Percentiles rank a stretch among this genome's conserved stretches.
Evolutionary conservation across 179 eudicot species (phyloP).

Genomic region (Spinacia oleracea): DNA sequence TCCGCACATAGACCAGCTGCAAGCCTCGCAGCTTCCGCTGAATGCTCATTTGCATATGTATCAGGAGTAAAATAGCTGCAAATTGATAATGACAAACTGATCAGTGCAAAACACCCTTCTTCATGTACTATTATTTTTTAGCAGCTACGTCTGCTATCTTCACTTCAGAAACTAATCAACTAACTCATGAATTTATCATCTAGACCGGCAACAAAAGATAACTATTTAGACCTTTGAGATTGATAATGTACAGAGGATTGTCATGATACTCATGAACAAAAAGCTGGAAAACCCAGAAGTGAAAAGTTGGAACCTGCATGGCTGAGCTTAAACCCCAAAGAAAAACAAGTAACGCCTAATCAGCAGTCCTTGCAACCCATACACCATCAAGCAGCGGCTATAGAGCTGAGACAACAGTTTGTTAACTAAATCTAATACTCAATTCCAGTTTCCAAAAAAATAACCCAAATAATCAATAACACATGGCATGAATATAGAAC

Average conservation of each 20-base stretch:
- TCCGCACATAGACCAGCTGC: slow-evolving; percentile 99
- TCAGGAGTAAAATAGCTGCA: slow-evolving; percentile 95
- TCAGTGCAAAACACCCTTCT: slow-evolving; percentile 4
- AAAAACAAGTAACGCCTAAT: background rate
- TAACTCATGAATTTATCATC: background rate
- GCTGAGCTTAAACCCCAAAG: background rate
- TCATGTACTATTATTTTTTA: background rate
- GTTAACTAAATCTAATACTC: background rate
- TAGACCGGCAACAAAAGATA: background rate
- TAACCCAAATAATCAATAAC: background rate
- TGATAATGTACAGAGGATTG: background rate
- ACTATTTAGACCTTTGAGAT: background rate
- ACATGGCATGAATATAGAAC: background rate
- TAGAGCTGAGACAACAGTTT: background rate
- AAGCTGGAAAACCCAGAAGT: background rate
- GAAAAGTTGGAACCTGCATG: background rate
- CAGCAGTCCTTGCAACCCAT: background rate
- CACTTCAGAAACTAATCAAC: slow-evolving; percentile 12
- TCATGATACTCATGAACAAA: background rate
- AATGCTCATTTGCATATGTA: slow-evolving; percentile 95
- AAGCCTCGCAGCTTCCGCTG: slow-evolving; percentile 92
- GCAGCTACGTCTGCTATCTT: background rate
- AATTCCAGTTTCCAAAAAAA: background rate
- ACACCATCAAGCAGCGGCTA: background rate
- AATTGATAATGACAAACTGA: slow-evolving; percentile 12